Evolutionary conservation across 1,284 basidiomycete genomes (phyloP).

Genomic region (Trametes sp.): DNA sequence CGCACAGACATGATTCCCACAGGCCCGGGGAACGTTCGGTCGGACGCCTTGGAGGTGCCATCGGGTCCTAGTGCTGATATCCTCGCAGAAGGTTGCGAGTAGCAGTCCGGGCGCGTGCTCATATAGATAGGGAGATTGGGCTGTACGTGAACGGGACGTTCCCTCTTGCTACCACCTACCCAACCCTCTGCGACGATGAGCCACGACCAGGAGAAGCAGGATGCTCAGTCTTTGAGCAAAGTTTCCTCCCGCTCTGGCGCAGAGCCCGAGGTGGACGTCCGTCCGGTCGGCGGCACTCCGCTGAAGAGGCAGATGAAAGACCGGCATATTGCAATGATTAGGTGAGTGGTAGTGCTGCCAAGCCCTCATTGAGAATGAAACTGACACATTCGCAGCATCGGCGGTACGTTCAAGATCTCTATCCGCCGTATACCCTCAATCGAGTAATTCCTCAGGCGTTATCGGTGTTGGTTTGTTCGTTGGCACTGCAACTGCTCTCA

Average conservation of each 20-base stretch:
- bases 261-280: constrained; percentile 14
- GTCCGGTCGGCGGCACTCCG: neutral
- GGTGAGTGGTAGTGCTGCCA: constrained; percentile 26
- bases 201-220: constrained; percentile 13
- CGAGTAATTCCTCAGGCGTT: constrained; percentile 62
- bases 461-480: constrained; percentile 80
- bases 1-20: too few species aligned
- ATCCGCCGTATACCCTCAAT: too few species aligned
- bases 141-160: neutral
- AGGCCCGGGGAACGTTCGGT: too few species aligned
- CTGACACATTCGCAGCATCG: constrained; percentile 40
- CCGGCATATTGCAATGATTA: constrained; percentile 41
- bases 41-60: too few species aligned
- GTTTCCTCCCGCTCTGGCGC: neutral
- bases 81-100: too few species aligned
- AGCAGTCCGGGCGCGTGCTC: too few species aligned
- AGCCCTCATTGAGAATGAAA: neutral
- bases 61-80: too few species aligned
- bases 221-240: neutral
- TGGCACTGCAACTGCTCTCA: constrained; percentile 64
- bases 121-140: neutral
- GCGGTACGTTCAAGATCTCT: too few species aligned
- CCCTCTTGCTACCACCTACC: neutral
- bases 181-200: neutral
- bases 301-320: constrained; percentile 41